These are phyloP conservation scores for Candida bentonensis DNA, from an alignment of 805 yeast species.

Conservation along the genomic window DNA sequence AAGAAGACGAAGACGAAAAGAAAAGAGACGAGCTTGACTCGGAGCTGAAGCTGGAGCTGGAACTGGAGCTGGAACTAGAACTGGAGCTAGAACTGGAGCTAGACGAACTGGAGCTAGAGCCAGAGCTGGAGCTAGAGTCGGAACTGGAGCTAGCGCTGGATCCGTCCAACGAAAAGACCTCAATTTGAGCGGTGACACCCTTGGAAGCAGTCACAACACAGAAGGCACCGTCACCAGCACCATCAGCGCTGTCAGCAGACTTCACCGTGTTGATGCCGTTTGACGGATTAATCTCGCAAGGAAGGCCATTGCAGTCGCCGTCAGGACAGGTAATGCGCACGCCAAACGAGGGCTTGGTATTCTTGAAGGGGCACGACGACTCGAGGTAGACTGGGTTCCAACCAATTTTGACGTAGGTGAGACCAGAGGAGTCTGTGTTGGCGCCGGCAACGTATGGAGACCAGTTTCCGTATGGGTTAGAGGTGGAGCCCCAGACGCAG, in stretches of 20 bases:
- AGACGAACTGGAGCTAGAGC: not conserved
- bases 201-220: constrained; percentile 70
- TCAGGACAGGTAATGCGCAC: constrained; percentile 62
- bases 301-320: constrained; percentile 54
- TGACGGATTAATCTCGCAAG: constrained; percentile 74
- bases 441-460: constrained; percentile 90
- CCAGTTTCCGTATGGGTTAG: constrained; percentile 76
- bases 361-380: constrained; percentile 34
- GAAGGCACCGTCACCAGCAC: constrained; percentile 60
- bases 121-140: constrained; percentile 1
- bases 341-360: constrained; percentile 52
- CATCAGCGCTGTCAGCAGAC: constrained; percentile 28
- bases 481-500: constrained; percentile 69
- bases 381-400: constrained; percentile 84
- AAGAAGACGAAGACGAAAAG: not conserved
- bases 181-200: constrained; percentile 52
- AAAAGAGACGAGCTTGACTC: not conserved
- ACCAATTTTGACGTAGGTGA: constrained; percentile 72
- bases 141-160: not conserved
- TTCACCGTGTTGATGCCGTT: constrained; percentile 42
- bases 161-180: constrained; percentile 37
- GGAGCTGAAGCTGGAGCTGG: not conserved
- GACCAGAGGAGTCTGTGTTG: constrained; percentile 54
- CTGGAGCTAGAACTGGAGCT: not conserved
- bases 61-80: not conserved